Evolutionary conservation across 2,329 filamentous ascomycete species (phyloP).

Genomic region (Sclerotiophoma versabilis): DNA sequence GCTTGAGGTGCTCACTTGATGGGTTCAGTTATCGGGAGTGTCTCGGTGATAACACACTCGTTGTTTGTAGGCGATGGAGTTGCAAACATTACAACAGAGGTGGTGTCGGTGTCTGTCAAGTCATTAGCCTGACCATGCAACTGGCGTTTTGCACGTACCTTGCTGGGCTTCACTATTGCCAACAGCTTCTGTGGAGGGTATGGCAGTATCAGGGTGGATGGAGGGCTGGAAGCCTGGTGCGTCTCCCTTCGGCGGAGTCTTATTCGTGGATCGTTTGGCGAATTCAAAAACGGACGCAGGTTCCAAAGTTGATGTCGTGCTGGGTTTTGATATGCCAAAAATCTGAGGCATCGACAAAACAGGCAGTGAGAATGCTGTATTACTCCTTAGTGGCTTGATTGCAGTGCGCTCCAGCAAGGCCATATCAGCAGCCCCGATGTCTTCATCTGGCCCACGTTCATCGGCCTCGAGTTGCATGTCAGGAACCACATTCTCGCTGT

Average conservation of each 20-base stretch:
- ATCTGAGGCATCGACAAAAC: background rate
- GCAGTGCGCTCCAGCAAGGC: background rate
- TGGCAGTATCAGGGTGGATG: background rate
- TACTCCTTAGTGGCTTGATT: background rate
- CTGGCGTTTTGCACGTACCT: background rate
- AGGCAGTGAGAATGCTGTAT: background rate
- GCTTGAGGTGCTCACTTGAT: background rate
- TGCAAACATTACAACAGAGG: background rate
- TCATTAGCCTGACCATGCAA: background rate
- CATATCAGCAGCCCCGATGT: background rate
- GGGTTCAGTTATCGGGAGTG: too few species aligned
- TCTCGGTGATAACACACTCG: background rate
- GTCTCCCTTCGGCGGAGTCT: background rate
- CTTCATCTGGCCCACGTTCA: background rate
- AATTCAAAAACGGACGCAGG: background rate
- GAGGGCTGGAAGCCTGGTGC: background rate
- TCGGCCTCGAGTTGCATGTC: constrained; percentile 28
- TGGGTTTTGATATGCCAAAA: background rate
- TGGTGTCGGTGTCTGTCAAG: background rate
- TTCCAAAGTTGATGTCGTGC: background rate
- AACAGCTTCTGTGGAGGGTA: background rate
- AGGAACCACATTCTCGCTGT: constrained; percentile 26
- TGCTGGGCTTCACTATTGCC: background rate
- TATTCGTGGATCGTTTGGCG: background rate
- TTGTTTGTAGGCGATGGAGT: background rate